These are phyloP conservation scores for Lizonia empirigonia DNA, from an alignment of 2,329 filamentous ascomycete species.

Conservation along the genomic window DNA sequence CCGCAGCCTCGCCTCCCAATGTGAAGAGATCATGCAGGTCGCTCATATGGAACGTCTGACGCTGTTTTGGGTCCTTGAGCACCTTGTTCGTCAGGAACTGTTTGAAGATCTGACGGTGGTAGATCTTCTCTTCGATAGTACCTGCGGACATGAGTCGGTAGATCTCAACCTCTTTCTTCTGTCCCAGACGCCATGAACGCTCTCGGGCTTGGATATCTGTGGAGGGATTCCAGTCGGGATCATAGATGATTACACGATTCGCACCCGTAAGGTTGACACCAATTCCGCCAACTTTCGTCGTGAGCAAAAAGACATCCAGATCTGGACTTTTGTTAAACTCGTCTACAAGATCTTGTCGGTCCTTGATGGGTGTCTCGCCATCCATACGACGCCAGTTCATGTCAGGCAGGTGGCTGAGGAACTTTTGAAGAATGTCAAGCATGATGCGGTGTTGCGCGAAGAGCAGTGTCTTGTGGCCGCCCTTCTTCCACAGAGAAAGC, in stretches of 20 bases:
- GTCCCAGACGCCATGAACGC: conserved; percentile 91
- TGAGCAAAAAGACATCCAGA: conserved; percentile 88
- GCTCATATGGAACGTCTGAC: conserved; percentile 85
- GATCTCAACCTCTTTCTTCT: conserved; percentile 93
- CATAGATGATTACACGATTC: conserved; percentile 95
- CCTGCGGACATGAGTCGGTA: conserved; percentile 98
- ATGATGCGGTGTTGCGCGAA: conserved; percentile 95
- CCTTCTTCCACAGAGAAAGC: conserved; percentile 83
- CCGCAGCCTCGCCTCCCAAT: conserved; percentile 66
- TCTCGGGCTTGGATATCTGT: conserved; percentile 95
- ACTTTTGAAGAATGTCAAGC: conserved; percentile 90
- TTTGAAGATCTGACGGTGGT: conserved; percentile 98
- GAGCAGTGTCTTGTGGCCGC: conserved; percentile 91
- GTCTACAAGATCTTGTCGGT: conserved; percentile 88
- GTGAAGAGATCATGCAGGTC: conserved; percentile 93
- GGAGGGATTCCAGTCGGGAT: conserved; percentile 98
- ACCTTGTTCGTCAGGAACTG: conserved; percentile 98
- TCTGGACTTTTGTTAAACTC: conserved; percentile 83
- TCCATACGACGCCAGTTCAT: conserved; percentile 91
- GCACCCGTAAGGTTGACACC: conserved; percentile 95
- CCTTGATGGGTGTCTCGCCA: conserved; percentile 84
- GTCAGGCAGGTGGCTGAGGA: conserved; percentile 69
- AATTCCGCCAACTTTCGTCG: conserved; percentile 92
- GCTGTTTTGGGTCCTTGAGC: conserved; percentile 89
- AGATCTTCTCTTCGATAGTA: conserved; percentile 99